phyloP scores from a whole-genome alignment of 1,284 basidiomycete genomes.

The Trametes hirsuta region DNA sequence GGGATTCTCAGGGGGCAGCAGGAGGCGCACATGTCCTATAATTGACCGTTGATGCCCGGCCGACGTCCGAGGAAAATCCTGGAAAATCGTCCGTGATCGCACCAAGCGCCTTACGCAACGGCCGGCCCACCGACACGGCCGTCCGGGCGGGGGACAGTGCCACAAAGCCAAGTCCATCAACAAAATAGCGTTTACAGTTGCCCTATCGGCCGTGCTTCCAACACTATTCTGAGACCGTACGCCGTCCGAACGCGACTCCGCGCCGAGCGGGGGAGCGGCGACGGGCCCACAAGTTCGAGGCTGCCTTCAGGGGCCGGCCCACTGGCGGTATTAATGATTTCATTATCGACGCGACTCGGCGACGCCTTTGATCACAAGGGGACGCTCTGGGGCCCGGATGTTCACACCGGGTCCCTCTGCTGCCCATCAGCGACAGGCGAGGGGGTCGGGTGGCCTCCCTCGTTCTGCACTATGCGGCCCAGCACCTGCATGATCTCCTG shows the following conservation, averaged over 20 bases:
- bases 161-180: not conserved
- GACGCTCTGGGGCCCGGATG: not conserved
- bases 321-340: too few relatives aligned
- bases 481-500: slow-evolving; percentile 54
- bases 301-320: too few relatives aligned
- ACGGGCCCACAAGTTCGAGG: too few relatives aligned
- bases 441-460: slow-evolving; percentile 10
- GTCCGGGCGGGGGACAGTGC: too few relatives aligned
- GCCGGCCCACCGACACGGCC: not conserved
- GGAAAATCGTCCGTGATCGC: not conserved
- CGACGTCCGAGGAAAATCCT: not conserved
- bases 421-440: slow-evolving; percentile 8
- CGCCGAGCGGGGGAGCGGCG: not conserved
- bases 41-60: not conserved
- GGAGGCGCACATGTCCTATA: not conserved
- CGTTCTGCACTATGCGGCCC: slow-evolving; percentile 42
- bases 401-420: not conserved
- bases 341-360: not conserved
- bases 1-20: not conserved
- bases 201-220: not conserved
- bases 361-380: not conserved
- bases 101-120: too few relatives aligned
- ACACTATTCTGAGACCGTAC: not conserved
- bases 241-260: not conserved
- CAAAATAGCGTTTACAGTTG: not conserved